These are phyloP conservation scores for Fusarium siculi DNA, from an alignment of 2,329 filamentous ascomycete genomes.

Conservation along the genomic window DNA sequence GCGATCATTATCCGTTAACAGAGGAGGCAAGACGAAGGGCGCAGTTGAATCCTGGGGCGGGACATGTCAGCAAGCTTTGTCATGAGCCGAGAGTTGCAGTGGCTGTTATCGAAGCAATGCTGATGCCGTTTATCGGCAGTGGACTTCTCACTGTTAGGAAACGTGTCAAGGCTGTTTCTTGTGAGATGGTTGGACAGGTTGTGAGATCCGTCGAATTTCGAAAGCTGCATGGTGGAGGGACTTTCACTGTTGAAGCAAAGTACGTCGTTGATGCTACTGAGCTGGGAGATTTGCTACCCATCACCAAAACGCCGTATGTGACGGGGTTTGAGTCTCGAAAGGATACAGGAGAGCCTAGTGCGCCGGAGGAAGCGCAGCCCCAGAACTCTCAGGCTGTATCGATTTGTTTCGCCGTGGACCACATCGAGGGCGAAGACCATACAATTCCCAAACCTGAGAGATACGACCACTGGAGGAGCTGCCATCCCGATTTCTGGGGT, in stretches of 20 bases:
- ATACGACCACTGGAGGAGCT: constrained; percentile 42
- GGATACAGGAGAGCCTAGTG: constrained; percentile 43
- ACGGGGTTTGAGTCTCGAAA: constrained; percentile 42
- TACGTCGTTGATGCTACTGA: constrained; percentile 36
- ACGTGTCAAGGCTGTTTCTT: constrained; percentile 30
- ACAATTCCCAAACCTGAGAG: constrained; percentile 35
- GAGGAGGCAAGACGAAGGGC: constrained; percentile 39
- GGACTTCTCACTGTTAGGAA: constrained; percentile 39
- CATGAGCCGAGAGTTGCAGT: constrained; percentile 45
- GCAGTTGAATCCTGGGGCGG: constrained; percentile 43
- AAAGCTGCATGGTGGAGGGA: background rate
- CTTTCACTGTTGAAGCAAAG: constrained; percentile 15
- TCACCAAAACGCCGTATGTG: constrained; percentile 40
- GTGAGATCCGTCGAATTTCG: constrained; percentile 15
- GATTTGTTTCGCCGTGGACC: constrained; percentile 45
- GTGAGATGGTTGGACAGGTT: constrained; percentile 25
- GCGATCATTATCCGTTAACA: constrained; percentile 42
- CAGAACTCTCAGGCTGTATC: constrained; percentile 44
- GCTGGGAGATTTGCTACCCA: constrained; percentile 30
- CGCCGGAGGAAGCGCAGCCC: constrained; percentile 41
- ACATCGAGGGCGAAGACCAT: constrained; percentile 42
- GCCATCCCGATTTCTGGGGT: constrained; percentile 43
- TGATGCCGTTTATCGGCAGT: constrained; percentile 41
- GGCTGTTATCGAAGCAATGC: constrained; percentile 43
- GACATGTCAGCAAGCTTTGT: constrained; percentile 45